A percentile compares a stretch with the other conserved stretches of the same genome.
These are phyloP conservation scores for Bidens hawaiensis DNA, from an alignment of 140 eudicot genomes.

Conservation along the genomic window DNA sequence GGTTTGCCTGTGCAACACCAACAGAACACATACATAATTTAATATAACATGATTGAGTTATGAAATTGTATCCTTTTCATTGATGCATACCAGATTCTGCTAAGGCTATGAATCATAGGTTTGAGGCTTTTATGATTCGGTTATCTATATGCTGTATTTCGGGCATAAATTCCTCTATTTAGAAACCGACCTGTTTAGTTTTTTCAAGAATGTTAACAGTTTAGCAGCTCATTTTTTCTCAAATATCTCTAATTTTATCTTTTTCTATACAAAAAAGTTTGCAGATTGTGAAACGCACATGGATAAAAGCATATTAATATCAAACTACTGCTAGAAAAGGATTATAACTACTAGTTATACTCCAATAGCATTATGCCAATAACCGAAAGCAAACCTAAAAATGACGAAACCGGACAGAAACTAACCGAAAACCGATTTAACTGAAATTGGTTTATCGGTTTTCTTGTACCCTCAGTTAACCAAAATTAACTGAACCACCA, in stretches of 20 bases:
- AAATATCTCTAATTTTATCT: not conserved
- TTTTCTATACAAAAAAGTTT: no score
- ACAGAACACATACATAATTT: slow-evolving; percentile 6
- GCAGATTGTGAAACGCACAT: no score
- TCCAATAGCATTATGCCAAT: not conserved
- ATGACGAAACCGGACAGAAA: not conserved
- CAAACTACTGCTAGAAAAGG: no score
- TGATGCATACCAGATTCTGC: not conserved
- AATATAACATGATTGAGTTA: not conserved
- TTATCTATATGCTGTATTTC: not conserved
- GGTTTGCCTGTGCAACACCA: slow-evolving; percentile 57
- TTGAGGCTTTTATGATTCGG: not conserved
- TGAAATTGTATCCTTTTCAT: not conserved
- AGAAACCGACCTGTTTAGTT: not conserved
- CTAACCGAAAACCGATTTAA: no score
- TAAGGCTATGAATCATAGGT: not conserved
- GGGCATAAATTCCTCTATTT: not conserved
- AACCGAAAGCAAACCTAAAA: slow-evolving; percentile 6
- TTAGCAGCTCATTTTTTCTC: not conserved
- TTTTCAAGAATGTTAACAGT: not conserved
- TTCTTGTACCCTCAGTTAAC: no score
- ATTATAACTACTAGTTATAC: not conserved
- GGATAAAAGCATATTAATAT: no score
- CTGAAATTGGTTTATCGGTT: no score
- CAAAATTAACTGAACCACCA: no score